These are phyloP conservation scores for Neoscytalidium dimidiatum DNA, from an alignment of 2,329 filamentous ascomycete genomes.

Conservation along the genomic window DNA sequence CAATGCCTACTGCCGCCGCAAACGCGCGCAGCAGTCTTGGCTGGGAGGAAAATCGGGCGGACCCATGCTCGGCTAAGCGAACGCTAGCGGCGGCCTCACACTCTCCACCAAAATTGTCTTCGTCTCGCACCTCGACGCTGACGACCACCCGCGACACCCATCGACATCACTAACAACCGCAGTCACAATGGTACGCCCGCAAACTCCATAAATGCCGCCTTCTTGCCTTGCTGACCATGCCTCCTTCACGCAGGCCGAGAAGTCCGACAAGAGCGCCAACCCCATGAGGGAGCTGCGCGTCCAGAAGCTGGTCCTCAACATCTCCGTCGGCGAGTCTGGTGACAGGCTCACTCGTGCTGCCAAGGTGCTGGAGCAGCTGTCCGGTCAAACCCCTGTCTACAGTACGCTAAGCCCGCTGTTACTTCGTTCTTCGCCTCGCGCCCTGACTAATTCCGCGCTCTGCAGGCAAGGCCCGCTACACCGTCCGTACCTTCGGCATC, in stretches of 20 bases:
- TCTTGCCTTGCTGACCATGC: conserved; percentile 27
- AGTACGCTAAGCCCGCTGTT: conserved; percentile 59
- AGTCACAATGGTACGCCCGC: conserved; percentile 41
- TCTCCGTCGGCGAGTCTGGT: conserved; percentile 99
- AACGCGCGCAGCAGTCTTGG: conserved; percentile 1
- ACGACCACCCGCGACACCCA: conserved; percentile 32
- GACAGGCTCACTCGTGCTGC: conserved; percentile 99
- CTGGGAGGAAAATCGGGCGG: conserved; percentile 5
- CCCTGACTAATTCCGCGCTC: conserved; percentile 19
- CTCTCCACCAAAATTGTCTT: conserved; percentile 21
- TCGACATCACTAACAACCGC: conserved; percentile 35
- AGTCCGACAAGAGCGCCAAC: conserved; percentile 80
- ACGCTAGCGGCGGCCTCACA: conserved; percentile 19
- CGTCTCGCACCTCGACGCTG: conserved; percentile 22
- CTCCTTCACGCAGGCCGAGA: conserved; percentile 34
- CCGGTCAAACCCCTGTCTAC: conserved; percentile 99
- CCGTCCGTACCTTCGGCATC: conserved; percentile 99
- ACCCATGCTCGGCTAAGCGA: conserved; percentile 20
- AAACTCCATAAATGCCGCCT: background rate
- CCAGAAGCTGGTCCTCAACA: conserved; percentile 99
- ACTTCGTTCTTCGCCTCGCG: background rate
- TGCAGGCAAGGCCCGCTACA: conserved; percentile 98
- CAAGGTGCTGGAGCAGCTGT: conserved; percentile 99
- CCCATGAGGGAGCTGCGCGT: conserved; percentile 99
- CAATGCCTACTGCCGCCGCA: background rate